Evolutionary conservation across 2,329 filamentous ascomycete genomes (phyloP).

Genomic region (Magnaporthiopsis rhizophila): DNA sequence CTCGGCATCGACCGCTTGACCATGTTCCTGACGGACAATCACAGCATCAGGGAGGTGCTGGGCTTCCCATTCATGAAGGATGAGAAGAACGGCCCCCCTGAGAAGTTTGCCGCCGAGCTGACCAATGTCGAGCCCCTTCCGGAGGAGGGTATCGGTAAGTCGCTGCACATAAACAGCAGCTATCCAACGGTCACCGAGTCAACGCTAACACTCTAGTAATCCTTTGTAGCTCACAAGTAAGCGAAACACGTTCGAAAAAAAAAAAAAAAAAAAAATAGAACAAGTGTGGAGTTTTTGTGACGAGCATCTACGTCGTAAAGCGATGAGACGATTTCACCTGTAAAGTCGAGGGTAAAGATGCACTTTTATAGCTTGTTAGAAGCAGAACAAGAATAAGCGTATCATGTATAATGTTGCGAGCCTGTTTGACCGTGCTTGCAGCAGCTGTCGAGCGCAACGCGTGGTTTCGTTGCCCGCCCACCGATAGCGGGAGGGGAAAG

Average conservation of each 20-base stretch:
- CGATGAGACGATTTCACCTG: not conserved
- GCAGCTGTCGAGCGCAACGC: not conserved
- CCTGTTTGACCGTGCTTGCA: not conserved
- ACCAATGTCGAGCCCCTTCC: constrained; percentile 24
- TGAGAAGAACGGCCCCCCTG: constrained; percentile 44
- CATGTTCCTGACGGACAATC: constrained; percentile 72
- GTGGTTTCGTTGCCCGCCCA: not conserved
- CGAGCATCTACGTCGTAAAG: not conserved
- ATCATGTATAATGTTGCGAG: not conserved
- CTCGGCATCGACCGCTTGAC: constrained; percentile 77
- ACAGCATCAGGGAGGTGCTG: constrained; percentile 91
- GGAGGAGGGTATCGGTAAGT: constrained; percentile 28
- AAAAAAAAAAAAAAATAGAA: not conserved
- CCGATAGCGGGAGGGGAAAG: not conserved
- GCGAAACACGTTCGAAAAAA: not conserved
- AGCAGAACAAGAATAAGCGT: not conserved
- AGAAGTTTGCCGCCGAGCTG: constrained; percentile 34
- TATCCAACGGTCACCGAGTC: not conserved
- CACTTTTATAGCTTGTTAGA: not conserved
- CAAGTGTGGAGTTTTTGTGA: not conserved
- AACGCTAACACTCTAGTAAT: not conserved
- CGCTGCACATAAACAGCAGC: not conserved
- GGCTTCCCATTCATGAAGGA: constrained; percentile 99
- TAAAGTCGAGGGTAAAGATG: not conserved
- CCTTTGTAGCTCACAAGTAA: constrained; percentile 13